These are phyloP conservation scores for Verticillium zaregamsianum DNA, from an alignment of 2,329 filamentous ascomycete species.

Conservation along the genomic window DNA sequence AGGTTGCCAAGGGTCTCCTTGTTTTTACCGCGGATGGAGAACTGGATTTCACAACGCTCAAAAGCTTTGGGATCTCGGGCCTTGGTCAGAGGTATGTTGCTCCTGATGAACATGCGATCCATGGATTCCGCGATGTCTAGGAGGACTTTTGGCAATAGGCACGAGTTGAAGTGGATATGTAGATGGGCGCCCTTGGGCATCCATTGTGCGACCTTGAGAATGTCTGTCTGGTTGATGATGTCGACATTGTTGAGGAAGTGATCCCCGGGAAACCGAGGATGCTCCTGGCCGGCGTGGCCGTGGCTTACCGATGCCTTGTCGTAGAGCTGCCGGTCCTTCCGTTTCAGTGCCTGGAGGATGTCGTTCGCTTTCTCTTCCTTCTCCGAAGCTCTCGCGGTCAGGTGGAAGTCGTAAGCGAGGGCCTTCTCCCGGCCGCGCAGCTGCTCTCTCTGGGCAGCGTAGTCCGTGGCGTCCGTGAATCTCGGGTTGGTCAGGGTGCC, in stretches of 20 bases:
- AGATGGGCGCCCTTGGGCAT: slow-evolving; percentile 71
- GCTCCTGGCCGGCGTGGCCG: slow-evolving; percentile 39
- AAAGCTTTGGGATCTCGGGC: slow-evolving; percentile 21
- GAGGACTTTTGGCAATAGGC: slow-evolving; percentile 56
- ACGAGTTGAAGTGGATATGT: slow-evolving; percentile 77
- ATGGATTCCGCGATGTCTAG: slow-evolving; percentile 51
- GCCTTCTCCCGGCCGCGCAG: slow-evolving; percentile 26
- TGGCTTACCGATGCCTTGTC: slow-evolving; percentile 19
- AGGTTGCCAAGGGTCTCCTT: slow-evolving; percentile 33
- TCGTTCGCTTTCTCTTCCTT: slow-evolving; percentile 32
- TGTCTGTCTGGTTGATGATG: slow-evolving; percentile 49
- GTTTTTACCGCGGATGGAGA: slow-evolving; percentile 40
- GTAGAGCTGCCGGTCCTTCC: slow-evolving; percentile 34
- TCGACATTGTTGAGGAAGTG: slow-evolving; percentile 55
- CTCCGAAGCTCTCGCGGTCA: slow-evolving; percentile 23
- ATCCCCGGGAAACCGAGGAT: slow-evolving; percentile 44
- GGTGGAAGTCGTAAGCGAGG: slow-evolving; percentile 36
- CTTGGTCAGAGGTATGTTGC: slow-evolving; percentile 41
- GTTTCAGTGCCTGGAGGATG: slow-evolving; percentile 34
- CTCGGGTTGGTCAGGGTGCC: not conserved
- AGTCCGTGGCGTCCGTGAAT: slow-evolving; percentile 18
- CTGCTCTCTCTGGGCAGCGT: slow-evolving; percentile 23
- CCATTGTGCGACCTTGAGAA: slow-evolving; percentile 51
- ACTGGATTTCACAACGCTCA: slow-evolving; percentile 56
- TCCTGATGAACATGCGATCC: slow-evolving; percentile 66